Evolutionary conservation across 371 early-diverging fungal species (phyloP).

Genomic region (Mortierella sp.): DNA sequence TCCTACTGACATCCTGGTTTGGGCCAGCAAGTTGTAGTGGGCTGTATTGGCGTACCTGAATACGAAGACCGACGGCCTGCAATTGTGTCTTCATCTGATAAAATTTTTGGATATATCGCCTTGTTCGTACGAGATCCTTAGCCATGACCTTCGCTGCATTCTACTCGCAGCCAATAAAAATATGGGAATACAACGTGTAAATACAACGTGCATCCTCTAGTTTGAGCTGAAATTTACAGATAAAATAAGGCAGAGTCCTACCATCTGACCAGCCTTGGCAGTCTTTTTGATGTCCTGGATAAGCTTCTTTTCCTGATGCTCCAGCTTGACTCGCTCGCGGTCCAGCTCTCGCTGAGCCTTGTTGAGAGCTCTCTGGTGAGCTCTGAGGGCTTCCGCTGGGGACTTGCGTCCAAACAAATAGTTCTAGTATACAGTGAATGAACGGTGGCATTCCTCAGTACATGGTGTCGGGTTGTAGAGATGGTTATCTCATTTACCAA

Average conservation of each 20-base stretch:
- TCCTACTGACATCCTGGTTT: background rate
- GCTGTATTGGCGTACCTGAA: conserved; percentile 74
- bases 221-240: background rate
- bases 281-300: conserved; percentile 92
- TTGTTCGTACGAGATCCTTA: conserved; percentile 95
- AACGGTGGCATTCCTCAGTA: background rate
- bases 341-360: conserved; percentile 96
- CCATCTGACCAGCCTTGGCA: conserved; percentile 94
- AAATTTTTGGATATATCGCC: conserved; percentile 94
- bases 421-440: conserved; percentile 58
- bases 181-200: background rate
- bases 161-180: conserved; percentile 56
- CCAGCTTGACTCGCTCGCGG: conserved; percentile 90
- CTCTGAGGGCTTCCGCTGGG: conserved; percentile 92
- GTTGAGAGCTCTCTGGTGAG: conserved; percentile 89
- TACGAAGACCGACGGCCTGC: conserved; percentile 91
- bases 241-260: conserved; percentile 38
- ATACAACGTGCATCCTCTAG: no score
- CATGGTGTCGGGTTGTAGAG: background rate
- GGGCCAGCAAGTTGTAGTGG: background rate
- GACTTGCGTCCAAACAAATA: conserved; percentile 81
- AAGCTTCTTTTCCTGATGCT: conserved; percentile 95
- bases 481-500: no score
- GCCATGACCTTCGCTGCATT: conserved; percentile 96
- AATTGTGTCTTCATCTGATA: conserved; percentile 96